A percentile compares a stretch with the other conserved stretches of the same genome.
Conservation (phyloP, 2,329 filamentous ascomycete species). For the Akanthomyces dipterigenus region DNA sequence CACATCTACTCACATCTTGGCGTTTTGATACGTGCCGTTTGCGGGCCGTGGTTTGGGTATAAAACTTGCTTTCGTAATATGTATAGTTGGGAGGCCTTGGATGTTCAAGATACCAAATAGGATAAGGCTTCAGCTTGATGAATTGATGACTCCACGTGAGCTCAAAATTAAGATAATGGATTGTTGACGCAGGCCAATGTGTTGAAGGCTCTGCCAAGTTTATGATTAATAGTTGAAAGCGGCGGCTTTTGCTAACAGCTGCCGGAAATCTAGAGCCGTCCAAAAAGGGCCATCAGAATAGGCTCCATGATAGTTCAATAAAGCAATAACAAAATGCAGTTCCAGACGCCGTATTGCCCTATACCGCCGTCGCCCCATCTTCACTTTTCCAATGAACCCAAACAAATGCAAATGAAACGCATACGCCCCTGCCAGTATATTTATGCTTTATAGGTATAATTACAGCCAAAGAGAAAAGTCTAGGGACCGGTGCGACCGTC, state of each 20-base stretch:
- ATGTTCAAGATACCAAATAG: not conserved
- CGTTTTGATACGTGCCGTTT: not conserved
- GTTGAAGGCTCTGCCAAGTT: not conserved
- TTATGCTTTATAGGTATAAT: not conserved
- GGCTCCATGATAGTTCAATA: not conserved
- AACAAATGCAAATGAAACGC: not conserved
- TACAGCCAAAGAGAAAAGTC: not conserved
- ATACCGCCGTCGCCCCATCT: not conserved
- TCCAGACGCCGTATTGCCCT: not conserved
- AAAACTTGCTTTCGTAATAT: no score
- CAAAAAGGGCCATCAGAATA: not conserved
- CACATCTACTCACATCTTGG: no score
- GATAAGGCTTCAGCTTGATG: not conserved
- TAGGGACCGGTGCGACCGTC: conserved; percentile 21
- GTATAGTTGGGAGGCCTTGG: no score
- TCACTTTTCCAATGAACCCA: not conserved
- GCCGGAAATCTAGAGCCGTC: not conserved
- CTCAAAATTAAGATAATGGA: no score
- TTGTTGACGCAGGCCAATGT: not conserved
- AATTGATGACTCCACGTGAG: not conserved
- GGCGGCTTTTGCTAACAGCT: not conserved
- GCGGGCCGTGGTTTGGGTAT: not conserved
- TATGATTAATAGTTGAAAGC: not conserved
- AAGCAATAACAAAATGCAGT: not conserved
- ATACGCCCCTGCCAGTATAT: conserved; percentile 1